Evolutionary conservation across 176 grass and related monocot species (phyloP), one percentile per base, ranked within the genome.

Genomic region (Aegilops umbellulata): DNA sequence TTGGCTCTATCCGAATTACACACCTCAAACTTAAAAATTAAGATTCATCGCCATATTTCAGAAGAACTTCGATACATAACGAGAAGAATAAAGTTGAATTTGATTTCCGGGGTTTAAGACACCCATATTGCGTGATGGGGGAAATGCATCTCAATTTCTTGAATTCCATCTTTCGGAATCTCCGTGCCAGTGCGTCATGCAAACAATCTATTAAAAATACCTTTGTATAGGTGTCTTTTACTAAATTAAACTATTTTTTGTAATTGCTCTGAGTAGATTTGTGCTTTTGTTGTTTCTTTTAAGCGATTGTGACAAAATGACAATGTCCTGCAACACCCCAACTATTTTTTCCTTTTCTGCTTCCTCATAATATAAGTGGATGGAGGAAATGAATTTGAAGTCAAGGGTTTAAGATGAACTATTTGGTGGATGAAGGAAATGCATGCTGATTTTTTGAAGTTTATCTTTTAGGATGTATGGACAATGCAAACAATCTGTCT

Each of bases 81-180:
- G 15, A 75, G 24, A 51, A 17, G 1, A 20, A 51, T 10, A 72
- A 6, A 4, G 7, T 8, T 47, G 12, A 42, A 46, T 73, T 13
- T 44, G 12, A 25, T 46, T 14, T 15, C 8, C 3, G 3, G 14
- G 39, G 42, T 51, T 74, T 51, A 29, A 10, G 42, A 29, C 8
- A 0, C 16, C 42, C 0, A 22, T 30, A 11, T 10, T 29, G 0
- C 0, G 6, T 30, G 42, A 30, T 30, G 7, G 41, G 26, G 23
- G 7, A 2, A 74, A 9, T 75, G 3, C 46, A 75, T 75, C 7
- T 49, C 17, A 46, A 14, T 19, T 47, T 47, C 25, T 24, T 24
- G 3, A 27, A 73, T 15, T 15, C 4, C 15, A 36, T 2, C 12
- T 42, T 42, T 58, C 23, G 0, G 0, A n/a, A 72, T 72, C 22